These are phyloP conservation scores for Cardamine occulta DNA, from an alignment of 345 rosid genomes.

Conservation along the genomic window DNA sequence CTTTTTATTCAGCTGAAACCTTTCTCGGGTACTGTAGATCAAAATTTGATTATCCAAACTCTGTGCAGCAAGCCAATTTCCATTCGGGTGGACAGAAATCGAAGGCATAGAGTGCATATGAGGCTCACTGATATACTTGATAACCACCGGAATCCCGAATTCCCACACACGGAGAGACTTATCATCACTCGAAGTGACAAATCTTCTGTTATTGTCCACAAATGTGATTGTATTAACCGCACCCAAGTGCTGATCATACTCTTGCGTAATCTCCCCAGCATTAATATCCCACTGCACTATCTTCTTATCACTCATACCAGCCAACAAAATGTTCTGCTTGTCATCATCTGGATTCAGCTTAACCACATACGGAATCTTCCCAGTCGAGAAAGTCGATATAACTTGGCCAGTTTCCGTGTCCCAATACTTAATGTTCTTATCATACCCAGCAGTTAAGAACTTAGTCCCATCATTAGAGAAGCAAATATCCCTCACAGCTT, in stretches of 20 bases:
- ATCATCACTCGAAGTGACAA: constrained; percentile 97
- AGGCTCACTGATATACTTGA: constrained; percentile 98
- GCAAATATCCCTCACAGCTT: constrained; percentile 93
- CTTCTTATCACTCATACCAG: constrained; percentile 99
- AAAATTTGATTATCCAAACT: constrained; percentile 97
- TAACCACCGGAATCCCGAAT: constrained; percentile 95
- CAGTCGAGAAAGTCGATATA: constrained; percentile 85
- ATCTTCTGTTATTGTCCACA: constrained; percentile 93
- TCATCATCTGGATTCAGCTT: constrained; percentile 94
- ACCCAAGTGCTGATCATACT: constrained; percentile 87
- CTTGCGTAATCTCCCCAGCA: constrained; percentile 86
- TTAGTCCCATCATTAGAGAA: constrained; percentile 94
- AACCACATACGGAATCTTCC: constrained; percentile 92
- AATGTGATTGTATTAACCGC: constrained; percentile 96
- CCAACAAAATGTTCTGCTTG: constrained; percentile 92
- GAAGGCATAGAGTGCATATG: constrained; percentile 99
- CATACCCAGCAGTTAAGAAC: constrained; percentile 93
- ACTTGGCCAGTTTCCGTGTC: constrained; percentile 97
- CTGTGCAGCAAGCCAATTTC: constrained; percentile 97
- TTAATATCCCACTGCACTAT: constrained; percentile 99
- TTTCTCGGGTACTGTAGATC: constrained; percentile 84
- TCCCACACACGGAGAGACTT: constrained; percentile 99
- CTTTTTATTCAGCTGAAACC: constrained; percentile 97
- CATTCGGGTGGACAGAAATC: constrained; percentile 84
- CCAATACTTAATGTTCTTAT: constrained; percentile 97